Evolutionary conservation across 768 basidiomycete species (phyloP).

Genomic region (Hysterangium stoloniferum): DNA sequence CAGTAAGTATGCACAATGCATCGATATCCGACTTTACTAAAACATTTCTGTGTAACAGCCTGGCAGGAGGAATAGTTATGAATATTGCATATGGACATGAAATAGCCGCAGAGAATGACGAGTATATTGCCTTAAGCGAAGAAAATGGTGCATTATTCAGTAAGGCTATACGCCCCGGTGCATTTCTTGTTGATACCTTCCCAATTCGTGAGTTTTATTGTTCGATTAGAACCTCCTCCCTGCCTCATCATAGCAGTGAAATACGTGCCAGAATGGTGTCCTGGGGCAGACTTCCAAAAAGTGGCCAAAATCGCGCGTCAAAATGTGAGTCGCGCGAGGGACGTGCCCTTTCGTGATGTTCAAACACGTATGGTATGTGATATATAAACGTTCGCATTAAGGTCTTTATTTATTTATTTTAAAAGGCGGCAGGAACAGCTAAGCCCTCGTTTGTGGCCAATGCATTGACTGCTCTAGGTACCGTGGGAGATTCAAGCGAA

Average conservation of each 20-base stretch:
- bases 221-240: not conserved
- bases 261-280: constrained; percentile 20
- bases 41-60: constrained; percentile 18
- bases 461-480: not conserved
- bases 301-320: constrained; percentile 16
- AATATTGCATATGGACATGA: constrained; percentile 35
- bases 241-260: constrained; percentile 11
- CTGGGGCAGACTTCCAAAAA: constrained; percentile 21
- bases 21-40: not conserved
- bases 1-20: constrained; percentile 26
- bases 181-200: constrained; percentile 25
- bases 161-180: constrained; percentile 24
- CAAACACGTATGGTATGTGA: constrained; percentile 8
- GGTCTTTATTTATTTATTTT: not conserved
- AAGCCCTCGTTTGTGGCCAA: constrained; percentile 6
- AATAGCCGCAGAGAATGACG: constrained; percentile 28
- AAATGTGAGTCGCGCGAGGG: constrained; percentile 15
- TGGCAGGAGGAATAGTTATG: constrained; percentile 29
- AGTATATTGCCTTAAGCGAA: constrained; percentile 26
- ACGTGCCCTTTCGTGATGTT: constrained; percentile 17
- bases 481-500: not conserved
- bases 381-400: not conserved
- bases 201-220: constrained; percentile 24
- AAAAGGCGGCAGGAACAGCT: not conserved
- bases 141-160: constrained; percentile 18